A percentile compares a stretch with the other conserved stretches of the same genome.
Conservation (phyloP, 768 basidiomycete species). For the Amanita exitialis region DNA sequence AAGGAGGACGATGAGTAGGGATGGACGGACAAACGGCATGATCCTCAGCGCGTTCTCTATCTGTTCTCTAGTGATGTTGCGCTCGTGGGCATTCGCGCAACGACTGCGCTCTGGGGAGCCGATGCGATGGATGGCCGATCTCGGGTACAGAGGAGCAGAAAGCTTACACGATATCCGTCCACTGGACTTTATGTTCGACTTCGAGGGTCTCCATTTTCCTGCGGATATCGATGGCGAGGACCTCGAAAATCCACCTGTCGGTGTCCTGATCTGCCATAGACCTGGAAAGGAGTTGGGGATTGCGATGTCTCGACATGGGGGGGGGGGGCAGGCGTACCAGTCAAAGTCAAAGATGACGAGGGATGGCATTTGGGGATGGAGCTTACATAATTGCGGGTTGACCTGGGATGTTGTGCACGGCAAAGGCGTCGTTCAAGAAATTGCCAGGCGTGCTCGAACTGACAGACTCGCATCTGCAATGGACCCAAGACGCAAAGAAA, state of each 20-base stretch:
- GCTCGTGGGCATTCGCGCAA: conserved; percentile 62
- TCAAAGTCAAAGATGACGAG: conserved; percentile 96
- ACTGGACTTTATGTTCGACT: conserved; percentile 57
- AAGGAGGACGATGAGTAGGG: not conserved
- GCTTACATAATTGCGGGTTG: conserved; percentile 19
- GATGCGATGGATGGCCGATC: conserved; percentile 4
- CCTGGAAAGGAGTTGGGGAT: conserved; percentile 30
- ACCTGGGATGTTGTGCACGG: conserved; percentile 51
- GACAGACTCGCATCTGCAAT: conserved; percentile 62
- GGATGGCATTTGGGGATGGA: conserved; percentile 20
- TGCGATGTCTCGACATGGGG: too few species aligned
- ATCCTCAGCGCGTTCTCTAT: conserved; percentile 69
- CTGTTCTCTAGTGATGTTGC: conserved; percentile 60
- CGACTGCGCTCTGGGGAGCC: conserved; percentile 42
- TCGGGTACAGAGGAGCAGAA: not conserved
- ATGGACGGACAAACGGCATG: conserved; percentile 72
- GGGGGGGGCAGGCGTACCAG: conserved; percentile 42
- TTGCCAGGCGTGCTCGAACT: conserved; percentile 64
- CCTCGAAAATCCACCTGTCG: conserved; percentile 88
- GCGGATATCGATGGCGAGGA: conserved; percentile 77
- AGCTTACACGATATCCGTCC: conserved; percentile 91
- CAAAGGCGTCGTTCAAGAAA: conserved; percentile 83
- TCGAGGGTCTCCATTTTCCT: conserved; percentile 68
- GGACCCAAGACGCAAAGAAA: conserved; percentile 68
- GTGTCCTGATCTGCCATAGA: conserved; percentile 94